These are phyloP conservation scores for Eucalyptus pauciflora DNA, from an alignment of 345 rosid genomes.

Conservation along the genomic window DNA sequence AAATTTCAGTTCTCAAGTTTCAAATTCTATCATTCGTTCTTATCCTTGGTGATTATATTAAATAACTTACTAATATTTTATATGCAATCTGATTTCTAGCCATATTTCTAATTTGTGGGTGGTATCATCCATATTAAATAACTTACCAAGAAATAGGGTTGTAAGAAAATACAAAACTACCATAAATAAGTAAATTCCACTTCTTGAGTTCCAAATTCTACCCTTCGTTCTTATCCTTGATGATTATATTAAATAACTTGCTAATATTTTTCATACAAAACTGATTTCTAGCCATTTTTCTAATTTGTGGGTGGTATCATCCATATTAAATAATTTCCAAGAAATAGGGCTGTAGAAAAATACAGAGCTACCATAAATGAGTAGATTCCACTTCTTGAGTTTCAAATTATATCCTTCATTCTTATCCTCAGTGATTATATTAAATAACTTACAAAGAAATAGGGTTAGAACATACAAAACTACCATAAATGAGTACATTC, in stretches of 20 bases:
- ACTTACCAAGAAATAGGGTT: neutral
- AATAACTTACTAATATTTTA: neutral
- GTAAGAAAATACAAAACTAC: neutral
- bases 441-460: neutral
- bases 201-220: neutral
- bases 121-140: no score
- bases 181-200: neutral
- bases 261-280: neutral
- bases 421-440: neutral
- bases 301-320: neutral
- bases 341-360: neutral
- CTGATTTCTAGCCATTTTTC: neutral
- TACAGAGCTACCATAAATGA: neutral
- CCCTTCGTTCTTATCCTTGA: neutral
- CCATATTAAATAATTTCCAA: no score
- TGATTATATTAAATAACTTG: no score
- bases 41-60: neutral
- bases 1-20: neutral
- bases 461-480: neutral
- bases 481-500: neutral
- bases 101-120: neutral
- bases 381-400: neutral
- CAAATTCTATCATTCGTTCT: neutral
- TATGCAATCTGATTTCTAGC: neutral
- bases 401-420: neutral